Base-by-base conservation (phyloP, 2,329 filamentous ascomycete genomes). In the Apiospora marii region DNA sequence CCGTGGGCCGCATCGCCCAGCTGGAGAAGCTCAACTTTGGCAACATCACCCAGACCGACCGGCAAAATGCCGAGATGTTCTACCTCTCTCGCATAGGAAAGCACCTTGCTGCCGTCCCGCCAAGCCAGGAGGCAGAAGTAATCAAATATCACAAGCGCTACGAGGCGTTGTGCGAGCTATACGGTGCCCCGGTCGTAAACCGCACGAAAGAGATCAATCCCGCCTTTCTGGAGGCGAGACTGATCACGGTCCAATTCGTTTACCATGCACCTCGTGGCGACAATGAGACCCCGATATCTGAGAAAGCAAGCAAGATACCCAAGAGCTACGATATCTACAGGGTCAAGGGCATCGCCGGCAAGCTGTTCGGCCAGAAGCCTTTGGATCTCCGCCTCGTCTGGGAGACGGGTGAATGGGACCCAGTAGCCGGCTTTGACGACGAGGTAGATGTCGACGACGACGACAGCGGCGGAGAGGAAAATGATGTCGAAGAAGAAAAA, bases 351-450 rank as follows among this genome's bases (percentile, higher is more conserved):
- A 86, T 97, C 12, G 92, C 94, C 0, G 92, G 92, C 0, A 91
- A 89, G 75, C 81, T 92, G n/a, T 94, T 97, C 78, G 85, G 83
- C 0, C 76, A 93, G 14, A 83, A 87, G 67, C 93, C 94, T 0
- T 85, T 94, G 74, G 83, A 83, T 58, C 84, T 96, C 73, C 87
- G 86, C 53, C 81, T 98, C 68, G 84, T 96, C 0, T 97, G 94
- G 93, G 94, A 98, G 84, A 98, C 95, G 12, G 94, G 94, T 27
- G 95, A 98, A 81, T 94, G 93, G 90, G 94, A 98, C 81, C 94
- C 94, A 0, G 91, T 94, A 0, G 88, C 88, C 12, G 87, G 89
- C 74, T 89, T 90, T 76, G 87, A 91, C 74, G 87, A 89, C 5
- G 87, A 88, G 43, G 90, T 90, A 76, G 86, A 85, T 74, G 85